These are phyloP conservation scores for Entamoeba moshkovskii DNA, from an alignment of 208 protist genomes.

Conservation along the genomic window DNA sequence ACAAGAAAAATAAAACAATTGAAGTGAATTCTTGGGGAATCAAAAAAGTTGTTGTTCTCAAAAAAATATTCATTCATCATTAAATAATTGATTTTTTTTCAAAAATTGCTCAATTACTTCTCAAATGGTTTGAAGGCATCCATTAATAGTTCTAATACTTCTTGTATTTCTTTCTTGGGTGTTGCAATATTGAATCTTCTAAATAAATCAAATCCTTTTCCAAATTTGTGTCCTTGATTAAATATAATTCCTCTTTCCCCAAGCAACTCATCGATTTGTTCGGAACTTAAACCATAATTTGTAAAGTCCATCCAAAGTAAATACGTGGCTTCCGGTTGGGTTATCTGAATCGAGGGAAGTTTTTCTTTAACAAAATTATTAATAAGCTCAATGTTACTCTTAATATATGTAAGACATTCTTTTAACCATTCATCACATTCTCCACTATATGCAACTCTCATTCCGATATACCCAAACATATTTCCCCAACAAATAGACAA, in stretches of 20 bases:
- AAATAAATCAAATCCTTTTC: neutral
- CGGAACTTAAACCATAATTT: neutral
- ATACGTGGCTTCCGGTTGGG: neutral
- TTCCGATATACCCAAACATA: neutral
- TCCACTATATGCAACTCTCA: neutral
- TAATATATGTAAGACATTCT: neutral
- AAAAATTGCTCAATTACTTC: too few species aligned
- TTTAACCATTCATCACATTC: neutral
- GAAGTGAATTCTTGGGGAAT: too few species aligned
- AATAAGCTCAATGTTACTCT: neutral
- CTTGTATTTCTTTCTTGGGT: neutral
- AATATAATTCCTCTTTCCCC: neutral
- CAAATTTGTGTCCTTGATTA: neutral
- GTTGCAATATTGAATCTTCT: neutral
- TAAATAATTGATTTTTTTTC: too few species aligned
- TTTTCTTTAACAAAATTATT: neutral
- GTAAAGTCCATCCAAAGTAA: neutral
- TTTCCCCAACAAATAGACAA: neutral
- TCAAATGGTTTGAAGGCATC: neutral
- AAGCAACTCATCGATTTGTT: neutral
- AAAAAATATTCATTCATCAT: too few species aligned
- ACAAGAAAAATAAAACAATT: too few species aligned
- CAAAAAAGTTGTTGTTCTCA: too few species aligned
- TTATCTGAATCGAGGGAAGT: neutral
- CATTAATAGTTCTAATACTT: neutral